A percentile compares a stretch with the other conserved stretches of the same genome.
These are phyloP conservation scores for Rhizophagus clarus DNA, from an alignment of 192 early-diverging fungal species.

Conservation along the genomic window DNA sequence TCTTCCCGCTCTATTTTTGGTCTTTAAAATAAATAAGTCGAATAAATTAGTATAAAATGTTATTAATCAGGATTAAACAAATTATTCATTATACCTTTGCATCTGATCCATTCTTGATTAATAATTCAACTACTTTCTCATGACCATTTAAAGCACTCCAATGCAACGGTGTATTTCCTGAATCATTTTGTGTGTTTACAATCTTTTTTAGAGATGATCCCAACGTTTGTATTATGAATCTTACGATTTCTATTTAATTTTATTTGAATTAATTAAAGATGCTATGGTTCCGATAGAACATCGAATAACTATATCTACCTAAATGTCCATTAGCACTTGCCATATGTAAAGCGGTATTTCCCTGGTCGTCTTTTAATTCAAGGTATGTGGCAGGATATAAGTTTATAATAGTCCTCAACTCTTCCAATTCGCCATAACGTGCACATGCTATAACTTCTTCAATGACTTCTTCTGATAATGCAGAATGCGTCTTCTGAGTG, in stretches of 20 bases:
- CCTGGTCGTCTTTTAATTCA: conserved; percentile 46
- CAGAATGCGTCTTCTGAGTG: background rate
- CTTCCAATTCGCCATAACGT: conserved; percentile 75
- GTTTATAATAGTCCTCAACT: conserved; percentile 39
- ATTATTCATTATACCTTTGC: conserved; percentile 45
- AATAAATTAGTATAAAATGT: background rate
- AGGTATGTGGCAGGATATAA: background rate
- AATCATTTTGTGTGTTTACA: conserved; percentile 59
- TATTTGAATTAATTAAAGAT: background rate
- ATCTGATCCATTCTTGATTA: conserved; percentile 66
- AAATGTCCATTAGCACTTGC: conserved; percentile 80
- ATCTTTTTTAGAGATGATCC: conserved; percentile 23
- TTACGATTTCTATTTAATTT: conserved; percentile 50
- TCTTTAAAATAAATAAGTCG: conserved; percentile 32
- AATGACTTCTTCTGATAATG: conserved; percentile 29
- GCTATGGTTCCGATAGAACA: background rate
- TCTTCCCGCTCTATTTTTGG: conserved; percentile 42
- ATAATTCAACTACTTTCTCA: conserved; percentile 59
- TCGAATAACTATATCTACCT: conserved; percentile 36
- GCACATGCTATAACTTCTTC: conserved; percentile 70
- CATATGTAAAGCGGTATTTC: conserved; percentile 78
- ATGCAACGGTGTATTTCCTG: conserved; percentile 76
- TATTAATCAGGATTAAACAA: background rate
- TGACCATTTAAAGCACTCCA: conserved; percentile 89
- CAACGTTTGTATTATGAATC: conserved; percentile 49